Conservation (phyloP, 192 early-diverging fungal genomes). For the Radiomyces spectabilis region DNA sequence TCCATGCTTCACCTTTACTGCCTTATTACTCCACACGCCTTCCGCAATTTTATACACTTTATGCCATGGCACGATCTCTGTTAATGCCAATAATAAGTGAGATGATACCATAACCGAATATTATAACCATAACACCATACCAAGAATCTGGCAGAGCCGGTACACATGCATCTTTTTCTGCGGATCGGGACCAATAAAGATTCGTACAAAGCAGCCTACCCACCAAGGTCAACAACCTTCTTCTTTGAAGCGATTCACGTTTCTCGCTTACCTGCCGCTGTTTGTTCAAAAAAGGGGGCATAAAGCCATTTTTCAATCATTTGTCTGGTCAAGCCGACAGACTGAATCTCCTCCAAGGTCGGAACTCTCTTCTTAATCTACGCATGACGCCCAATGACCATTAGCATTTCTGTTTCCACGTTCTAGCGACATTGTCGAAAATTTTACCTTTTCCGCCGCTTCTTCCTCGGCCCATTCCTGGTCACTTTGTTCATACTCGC, state of each 20-base stretch:
- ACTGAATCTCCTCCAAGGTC: slow-evolving; percentile 54
- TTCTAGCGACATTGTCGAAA: too few relatives aligned
- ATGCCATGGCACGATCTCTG: slow-evolving; percentile 30
- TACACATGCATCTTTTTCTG: slow-evolving; percentile 50
- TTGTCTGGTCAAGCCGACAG: slow-evolving; percentile 54
- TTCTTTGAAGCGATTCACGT: too few relatives aligned
- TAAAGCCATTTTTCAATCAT: slow-evolving; percentile 69
- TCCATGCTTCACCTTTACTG: slow-evolving; percentile 61
- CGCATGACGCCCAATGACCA: not conserved
- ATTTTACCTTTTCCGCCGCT: slow-evolving; percentile 17
- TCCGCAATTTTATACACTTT: slow-evolving; percentile 52
- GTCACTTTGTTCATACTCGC: slow-evolving; percentile 24
- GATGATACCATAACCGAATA: too few relatives aligned
- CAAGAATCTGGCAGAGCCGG: slow-evolving; percentile 46
- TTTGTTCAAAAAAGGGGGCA: slow-evolving; percentile 59
- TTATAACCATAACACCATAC: not conserved
- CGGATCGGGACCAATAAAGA: slow-evolving; percentile 51
- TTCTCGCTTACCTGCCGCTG: slow-evolving; percentile 42
- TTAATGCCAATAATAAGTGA: not conserved
- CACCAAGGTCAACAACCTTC: not conserved
- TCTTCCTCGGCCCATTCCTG: slow-evolving; percentile 29
- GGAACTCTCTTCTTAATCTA: slow-evolving; percentile 33
- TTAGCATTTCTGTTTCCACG: slow-evolving; percentile 3
- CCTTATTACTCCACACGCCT: slow-evolving; percentile 54
- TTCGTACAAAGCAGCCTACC: slow-evolving; percentile 54